Conservation (phyloP, 164 flowering plant species). For the Chimonanthus praecox region DNA sequence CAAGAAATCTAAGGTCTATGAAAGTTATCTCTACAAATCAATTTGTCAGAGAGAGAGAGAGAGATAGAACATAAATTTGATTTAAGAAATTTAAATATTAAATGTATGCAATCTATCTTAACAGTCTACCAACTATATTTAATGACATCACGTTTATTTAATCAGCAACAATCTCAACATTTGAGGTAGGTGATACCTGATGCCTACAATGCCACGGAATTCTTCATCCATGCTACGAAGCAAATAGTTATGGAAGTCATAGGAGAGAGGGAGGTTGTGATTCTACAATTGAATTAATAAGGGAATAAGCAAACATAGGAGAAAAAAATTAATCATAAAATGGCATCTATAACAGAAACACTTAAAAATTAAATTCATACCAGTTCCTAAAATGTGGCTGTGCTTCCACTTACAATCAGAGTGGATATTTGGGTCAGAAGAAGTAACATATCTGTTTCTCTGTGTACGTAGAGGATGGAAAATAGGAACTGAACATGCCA, state of each 20-base stretch:
- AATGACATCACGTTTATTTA: background rate
- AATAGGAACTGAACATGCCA: too few relatives aligned
- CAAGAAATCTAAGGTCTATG: background rate
- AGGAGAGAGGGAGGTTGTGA: slow-evolving; percentile 71
- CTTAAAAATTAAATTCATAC: background rate
- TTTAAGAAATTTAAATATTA: background rate
- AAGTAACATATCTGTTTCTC: too few relatives aligned
- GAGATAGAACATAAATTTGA: background rate
- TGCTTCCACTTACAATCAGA: too few relatives aligned
- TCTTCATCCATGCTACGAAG: slow-evolving; percentile 95
- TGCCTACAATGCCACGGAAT: slow-evolving; percentile 83
- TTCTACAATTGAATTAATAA: slow-evolving; percentile 38
- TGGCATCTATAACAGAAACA: background rate
- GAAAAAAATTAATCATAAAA: background rate
- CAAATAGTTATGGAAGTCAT: slow-evolving; percentile 87
- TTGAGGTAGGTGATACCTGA: slow-evolving; percentile 42
- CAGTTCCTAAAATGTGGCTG: too few relatives aligned
- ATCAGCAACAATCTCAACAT: background rate
- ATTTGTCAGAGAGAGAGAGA: background rate
- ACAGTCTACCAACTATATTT: background rate
- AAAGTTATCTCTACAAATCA: background rate
- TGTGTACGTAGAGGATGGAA: too few relatives aligned
- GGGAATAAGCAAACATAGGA: background rate
- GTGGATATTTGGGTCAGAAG: too few relatives aligned
- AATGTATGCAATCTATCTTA: background rate